Conservation (phyloP, 805 yeast species). For the Dipodascus geniculatus region DNA sequence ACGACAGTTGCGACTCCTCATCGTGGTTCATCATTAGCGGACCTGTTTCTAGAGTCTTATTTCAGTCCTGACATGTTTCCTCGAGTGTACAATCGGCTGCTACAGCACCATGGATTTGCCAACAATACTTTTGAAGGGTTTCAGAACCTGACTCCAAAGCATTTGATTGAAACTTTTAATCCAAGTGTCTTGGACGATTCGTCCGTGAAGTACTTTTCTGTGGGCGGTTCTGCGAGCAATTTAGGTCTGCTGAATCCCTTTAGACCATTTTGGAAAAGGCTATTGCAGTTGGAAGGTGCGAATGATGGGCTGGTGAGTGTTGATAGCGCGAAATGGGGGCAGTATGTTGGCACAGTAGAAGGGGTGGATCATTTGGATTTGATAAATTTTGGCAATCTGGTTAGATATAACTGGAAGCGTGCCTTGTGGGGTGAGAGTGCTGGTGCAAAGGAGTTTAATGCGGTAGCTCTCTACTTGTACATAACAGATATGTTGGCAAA, state of each 20-base stretch:
- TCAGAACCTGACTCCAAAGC: constrained; percentile 52
- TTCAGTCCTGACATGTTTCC: constrained; percentile 5
- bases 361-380: constrained; percentile 78
- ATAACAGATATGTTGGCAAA: constrained; percentile 52
- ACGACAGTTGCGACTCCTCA: constrained; percentile 89
- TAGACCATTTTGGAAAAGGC: constrained; percentile 49
- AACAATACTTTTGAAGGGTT: constrained; percentile 29
- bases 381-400: constrained; percentile 43
- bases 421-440: constrained; percentile 24
- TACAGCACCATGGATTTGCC: constrained; percentile 16
- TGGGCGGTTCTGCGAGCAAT: constrained; percentile 45
- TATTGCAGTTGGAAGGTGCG: constrained; percentile 39
- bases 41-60: constrained; percentile 31
- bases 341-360: constrained; percentile 64
- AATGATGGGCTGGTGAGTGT: constrained; percentile 86
- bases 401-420: constrained; percentile 40
- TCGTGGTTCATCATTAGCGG: constrained; percentile 76
- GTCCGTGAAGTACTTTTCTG: constrained; percentile 61
- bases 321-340: constrained; percentile 71
- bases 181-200: constrained; percentile 40
- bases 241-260: constrained; percentile 44
- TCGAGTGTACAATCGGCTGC: constrained; percentile 6
- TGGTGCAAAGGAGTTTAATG: constrained; percentile 34
- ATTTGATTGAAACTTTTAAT: constrained; percentile 43
- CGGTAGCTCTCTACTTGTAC: constrained; percentile 57